These are phyloP conservation scores for Epithemia pelagica DNA, from an alignment of 108 stramenopile species.

Conservation along the genomic window DNA sequence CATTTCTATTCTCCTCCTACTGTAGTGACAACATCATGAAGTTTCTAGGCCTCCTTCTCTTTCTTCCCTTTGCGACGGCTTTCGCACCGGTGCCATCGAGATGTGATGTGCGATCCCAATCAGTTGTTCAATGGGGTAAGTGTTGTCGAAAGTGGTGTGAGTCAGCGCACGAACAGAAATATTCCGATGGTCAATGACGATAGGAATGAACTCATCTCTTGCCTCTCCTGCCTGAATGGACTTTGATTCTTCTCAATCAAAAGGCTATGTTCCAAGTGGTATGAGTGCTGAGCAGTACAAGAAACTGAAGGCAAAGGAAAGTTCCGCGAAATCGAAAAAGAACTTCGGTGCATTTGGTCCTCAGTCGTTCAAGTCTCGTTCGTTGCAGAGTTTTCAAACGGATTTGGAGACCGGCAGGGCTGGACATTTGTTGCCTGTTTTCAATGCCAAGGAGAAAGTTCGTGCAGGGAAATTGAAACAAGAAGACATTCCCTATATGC, in stretches of 20 bases:
- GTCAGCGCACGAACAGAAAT: neutral
- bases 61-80: too few relatives aligned
- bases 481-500: slow-evolving; percentile 79
- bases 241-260: neutral
- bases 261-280: slow-evolving; percentile 26
- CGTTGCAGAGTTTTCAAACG: slow-evolving; percentile 53
- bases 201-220: neutral
- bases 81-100: too few relatives aligned
- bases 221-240: neutral
- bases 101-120: neutral
- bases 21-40: too few relatives aligned
- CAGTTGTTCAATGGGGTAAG: neutral
- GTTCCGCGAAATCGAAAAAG: slow-evolving; percentile 7
- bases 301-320: slow-evolving; percentile 14
- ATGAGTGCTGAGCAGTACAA: slow-evolving; percentile 25
- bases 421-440: slow-evolving; percentile 50
- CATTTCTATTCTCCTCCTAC: too few relatives aligned
- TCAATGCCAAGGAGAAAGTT: slow-evolving; percentile 46
- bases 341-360: slow-evolving; percentile 30
- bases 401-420: slow-evolving; percentile 52
- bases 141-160: neutral
- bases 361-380: slow-evolving; percentile 50
- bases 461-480: slow-evolving; percentile 39
- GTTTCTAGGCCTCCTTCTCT: too few relatives aligned
- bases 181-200: neutral